Conservation (phyloP, 2,329 filamentous ascomycete genomes). For the Claviceps maximensis region DNA sequence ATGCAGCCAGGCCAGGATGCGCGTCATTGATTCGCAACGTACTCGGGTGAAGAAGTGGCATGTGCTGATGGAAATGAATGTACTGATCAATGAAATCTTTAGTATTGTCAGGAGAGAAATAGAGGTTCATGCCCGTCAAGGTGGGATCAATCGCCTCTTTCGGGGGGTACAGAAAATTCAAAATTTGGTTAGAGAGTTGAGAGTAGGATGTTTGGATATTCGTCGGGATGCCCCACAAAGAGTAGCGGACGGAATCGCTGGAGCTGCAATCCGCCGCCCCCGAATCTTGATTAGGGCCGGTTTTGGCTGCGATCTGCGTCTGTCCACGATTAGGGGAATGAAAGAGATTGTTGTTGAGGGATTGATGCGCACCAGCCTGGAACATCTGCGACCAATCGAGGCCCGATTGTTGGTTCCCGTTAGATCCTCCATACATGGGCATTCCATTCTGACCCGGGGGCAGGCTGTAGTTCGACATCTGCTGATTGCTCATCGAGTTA, state of each 20-base stretch:
- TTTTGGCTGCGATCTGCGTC: conserved; percentile 57
- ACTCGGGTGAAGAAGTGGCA: conserved; percentile 58
- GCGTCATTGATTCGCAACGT: conserved; percentile 55
- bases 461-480: conserved; percentile 52
- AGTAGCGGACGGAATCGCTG: conserved; percentile 34
- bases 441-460: conserved; percentile 49
- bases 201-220: conserved; percentile 37
- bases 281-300: conserved; percentile 45
- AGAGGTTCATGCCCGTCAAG: conserved; percentile 44
- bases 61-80: conserved; percentile 60
- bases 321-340: conserved; percentile 48
- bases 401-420: conserved; percentile 47
- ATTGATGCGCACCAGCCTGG: conserved; percentile 55
- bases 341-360: conserved; percentile 44
- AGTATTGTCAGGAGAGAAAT: conserved; percentile 54
- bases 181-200: conserved; percentile 40
- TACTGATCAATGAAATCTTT: conserved; percentile 59
- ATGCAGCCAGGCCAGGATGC: conserved; percentile 52
- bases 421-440: conserved; percentile 48
- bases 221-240: conserved; percentile 34
- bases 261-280: conserved; percentile 34
- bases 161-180: conserved; percentile 42
- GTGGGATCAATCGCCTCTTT: conserved; percentile 32
- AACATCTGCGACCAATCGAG: conserved; percentile 72
- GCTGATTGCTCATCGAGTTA: conserved; percentile 51